Conservation (phyloP, 2,329 filamentous ascomycete species). For the Talaromyces albobiverticillius region DNA sequence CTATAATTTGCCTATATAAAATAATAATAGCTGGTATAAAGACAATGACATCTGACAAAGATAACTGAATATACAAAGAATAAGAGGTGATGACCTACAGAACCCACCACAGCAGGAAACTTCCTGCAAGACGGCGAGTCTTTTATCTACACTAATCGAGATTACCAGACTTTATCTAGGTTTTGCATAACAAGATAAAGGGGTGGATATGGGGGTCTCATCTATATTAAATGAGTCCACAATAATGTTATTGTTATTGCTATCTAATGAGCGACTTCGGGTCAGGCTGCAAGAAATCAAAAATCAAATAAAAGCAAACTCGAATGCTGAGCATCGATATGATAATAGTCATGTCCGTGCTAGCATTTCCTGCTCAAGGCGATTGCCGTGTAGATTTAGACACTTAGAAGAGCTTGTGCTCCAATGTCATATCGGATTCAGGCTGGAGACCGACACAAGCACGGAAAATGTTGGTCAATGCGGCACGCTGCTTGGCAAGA, state of each 20-base stretch:
- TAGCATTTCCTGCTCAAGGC: background rate
- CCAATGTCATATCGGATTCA: constrained; percentile 97
- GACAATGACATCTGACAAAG: too few relatives aligned
- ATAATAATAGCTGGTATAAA: too few relatives aligned
- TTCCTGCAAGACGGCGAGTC: too few relatives aligned
- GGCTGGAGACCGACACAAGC: constrained; percentile 95
- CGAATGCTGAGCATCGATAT: background rate
- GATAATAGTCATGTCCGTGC: too few relatives aligned
- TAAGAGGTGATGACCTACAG: too few relatives aligned
- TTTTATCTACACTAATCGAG: too few relatives aligned
- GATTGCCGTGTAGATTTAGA: background rate
- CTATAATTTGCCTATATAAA: too few relatives aligned
- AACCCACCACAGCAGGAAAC: too few relatives aligned
- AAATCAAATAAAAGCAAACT: constrained; percentile 1
- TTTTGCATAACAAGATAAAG: too few relatives aligned
- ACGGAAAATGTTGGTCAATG: constrained; percentile 96
- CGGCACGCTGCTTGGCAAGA: constrained; percentile 90
- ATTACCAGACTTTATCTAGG: too few relatives aligned
- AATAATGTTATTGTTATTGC: background rate
- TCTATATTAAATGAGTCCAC: background rate
- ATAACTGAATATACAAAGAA: too few relatives aligned
- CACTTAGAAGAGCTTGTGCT: constrained; percentile 82
- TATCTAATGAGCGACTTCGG: constrained; percentile 13
- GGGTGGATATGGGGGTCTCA: background rate
- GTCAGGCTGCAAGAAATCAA: constrained; percentile 10